Base-by-base conservation (phyloP, 306 rosid species). In the Lotus japonicus region DNA sequence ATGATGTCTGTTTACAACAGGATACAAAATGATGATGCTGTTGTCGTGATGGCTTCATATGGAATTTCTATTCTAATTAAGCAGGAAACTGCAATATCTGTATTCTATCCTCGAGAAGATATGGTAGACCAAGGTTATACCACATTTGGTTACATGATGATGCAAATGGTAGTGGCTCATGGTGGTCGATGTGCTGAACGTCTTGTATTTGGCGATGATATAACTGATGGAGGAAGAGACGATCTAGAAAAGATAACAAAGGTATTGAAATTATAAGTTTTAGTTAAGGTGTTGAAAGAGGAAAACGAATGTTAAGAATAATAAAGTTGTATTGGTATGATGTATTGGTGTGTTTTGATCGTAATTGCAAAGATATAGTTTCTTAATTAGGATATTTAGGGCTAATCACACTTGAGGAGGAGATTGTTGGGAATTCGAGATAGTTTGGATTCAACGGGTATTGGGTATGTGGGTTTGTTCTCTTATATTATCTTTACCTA, bases 121-220 rank as follows among this genome's bases (percentile, higher is more conserved):
- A 82, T 82, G 95, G 85, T 94, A 50, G 97, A 90, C 80, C 99
- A 90, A 84, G 99, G 99, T 74, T 94, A 90, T 71, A 84, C 96
- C 35, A 94, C 97, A 72, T 94, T 94, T 74, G 96, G 99, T 68
- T 94, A 88, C 86, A 76, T 94, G 92, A 85, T 64, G 84, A 94
- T 88, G 97, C 96, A 90, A 85, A 90, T 94, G 97, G 88, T 94
- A 28, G 97, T 94, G 62, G 97, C 99, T 51, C 99, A 94, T 74
- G 99, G 99, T 68, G 96, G 99, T 60, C 85, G 89, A 73, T 90
- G 97, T 50, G 99, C 99, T 9, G 99, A 94, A 69, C 84, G 80
- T 44, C 77, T 88, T 53, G 79, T 94, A 39, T 90, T 79, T 70
- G 96, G 97, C 9, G 84, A 90, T 71, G 95, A 94, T 71, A 57